Base-by-base conservation (phyloP, 179 eudicot species). In the Beta macrorhiza region DNA sequence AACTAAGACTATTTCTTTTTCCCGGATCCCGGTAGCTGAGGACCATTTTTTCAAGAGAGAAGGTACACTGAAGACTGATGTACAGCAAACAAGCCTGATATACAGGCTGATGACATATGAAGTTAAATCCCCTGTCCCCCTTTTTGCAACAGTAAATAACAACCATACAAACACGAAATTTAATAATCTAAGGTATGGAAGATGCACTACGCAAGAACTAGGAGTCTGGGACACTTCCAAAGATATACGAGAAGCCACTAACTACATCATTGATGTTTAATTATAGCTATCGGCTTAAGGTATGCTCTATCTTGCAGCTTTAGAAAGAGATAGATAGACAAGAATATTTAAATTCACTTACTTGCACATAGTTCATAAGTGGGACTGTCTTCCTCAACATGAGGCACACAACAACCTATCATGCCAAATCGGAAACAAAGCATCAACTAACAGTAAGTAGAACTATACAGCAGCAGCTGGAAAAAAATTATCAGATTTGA, bases 301-400 rank as follows among this genome's bases (percentile, higher is more conserved):
- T 10, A 29, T 25, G 45, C 75, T 14, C 72, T 37, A 20, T 61
- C 20, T 57, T 72, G 4, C 57, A 58, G 32, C 57, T 81, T 52
- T 69, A 45, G 17, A 68, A 51, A 22, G 75, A 65, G 63, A 69
- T 20, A 3, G 56, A 37, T 71, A 32, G 20, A 53, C 75, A 15
- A 63, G 85, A 79, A 62, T 17, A 37, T 47, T 22, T 72, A 25
- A 29, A 49, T 53, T 63, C 17, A 89, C 92, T 88, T 79, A 97
- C 99, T 86, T 97, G 96, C 72, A 97, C 99, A 87, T 94, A 97
- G 83, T 91, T 97, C 94, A 97, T 91, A 29, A 97, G 93, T 37
- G 97, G 91, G 72, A 89, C 88, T 10, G 98, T 93, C 92, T 93
- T 97, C 86, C 99, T 90, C 84, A 92, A 56, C 98, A 97, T 92